These are phyloP conservation scores for Zygosaccharomyces sapae DNA, from an alignment of 1,139 yeast species.

Conservation along the genomic window DNA sequence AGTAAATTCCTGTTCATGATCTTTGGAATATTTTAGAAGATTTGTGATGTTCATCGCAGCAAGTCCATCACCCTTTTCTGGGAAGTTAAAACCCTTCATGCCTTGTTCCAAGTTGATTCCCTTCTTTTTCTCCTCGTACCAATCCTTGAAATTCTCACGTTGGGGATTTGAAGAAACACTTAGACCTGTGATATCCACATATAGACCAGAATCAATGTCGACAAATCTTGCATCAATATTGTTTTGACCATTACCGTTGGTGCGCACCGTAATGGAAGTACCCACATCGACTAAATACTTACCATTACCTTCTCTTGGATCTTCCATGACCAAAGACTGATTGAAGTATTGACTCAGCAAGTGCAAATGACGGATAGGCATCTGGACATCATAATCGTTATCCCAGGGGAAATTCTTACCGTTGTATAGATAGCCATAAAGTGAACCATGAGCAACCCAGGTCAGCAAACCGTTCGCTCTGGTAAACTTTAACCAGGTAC, in stretches of 20 bases:
- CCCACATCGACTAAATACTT: slow-evolving; percentile 54
- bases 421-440: slow-evolving; percentile 66
- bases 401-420: slow-evolving; percentile 72
- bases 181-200: slow-evolving; percentile 63
- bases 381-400: slow-evolving; percentile 64
- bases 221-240: slow-evolving; percentile 81
- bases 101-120: slow-evolving; percentile 8
- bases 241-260: slow-evolving; percentile 49
- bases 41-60: slow-evolving; percentile 15
- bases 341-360: slow-evolving; percentile 51
- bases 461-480: slow-evolving; percentile 48
- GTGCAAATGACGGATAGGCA: slow-evolving; percentile 57
- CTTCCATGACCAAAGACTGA: slow-evolving; percentile 54
- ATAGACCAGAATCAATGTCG: slow-evolving; percentile 70
- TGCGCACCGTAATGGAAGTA: slow-evolving; percentile 40
- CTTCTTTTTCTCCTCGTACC: slow-evolving; percentile 7
- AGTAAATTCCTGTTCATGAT: slow-evolving; percentile 15
- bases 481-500: slow-evolving; percentile 58
- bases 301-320: slow-evolving; percentile 60
- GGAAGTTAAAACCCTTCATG: slow-evolving; percentile 13
- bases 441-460: slow-evolving; percentile 68
- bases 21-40: slow-evolving; percentile 13
- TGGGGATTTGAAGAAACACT: slow-evolving; percentile 35
- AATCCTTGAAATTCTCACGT: slow-evolving; percentile 11
- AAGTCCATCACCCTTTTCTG: slow-evolving; percentile 13